Evolutionary conservation across 495 filamentous ascomycete species (phyloP), one percentile per base, ranked within the genome.

Genomic region (Aspergillus cristatus): DNA sequence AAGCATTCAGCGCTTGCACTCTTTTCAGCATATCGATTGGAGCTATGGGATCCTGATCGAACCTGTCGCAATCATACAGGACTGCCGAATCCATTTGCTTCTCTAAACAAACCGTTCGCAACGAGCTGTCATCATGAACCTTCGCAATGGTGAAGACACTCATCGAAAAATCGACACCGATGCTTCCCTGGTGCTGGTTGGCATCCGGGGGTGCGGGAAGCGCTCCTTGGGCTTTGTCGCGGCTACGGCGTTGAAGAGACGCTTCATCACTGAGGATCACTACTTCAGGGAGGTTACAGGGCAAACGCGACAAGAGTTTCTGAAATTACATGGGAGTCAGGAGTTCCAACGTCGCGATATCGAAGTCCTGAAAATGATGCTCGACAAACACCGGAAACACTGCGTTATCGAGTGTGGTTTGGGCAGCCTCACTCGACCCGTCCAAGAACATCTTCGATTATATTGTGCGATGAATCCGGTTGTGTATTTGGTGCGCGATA

Each of bases 201-300:
- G 85, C 24, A 77, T 84, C 35, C 78, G 82, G 6, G 84, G 85
- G 7, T 78, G 79, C 26, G 84, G 84, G 13, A 89, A 89, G 59
- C 75, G 82, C 16, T 86, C 81, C 0, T 63, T 91, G 7, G 84
- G 81, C 7, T 82, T 91, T 45, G 80, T 91, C 38, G 84, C 81
- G 11, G 83, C 84, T 5, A 81, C 81, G 1, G 75, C 81, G 42
- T 72, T 86, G 18, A 78, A 78, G 32, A 75, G 83, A 13, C 76
- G 79, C 18, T 76, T 91, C 7, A 76, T 88, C 34, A 86, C 84
- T 14, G 76, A 79, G 46, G 84, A 91, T 50, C 71, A 82, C 50
- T 79, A 74, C 37, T 91, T 91, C 46, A 73, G 79, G 40, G 74
- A 85, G 40, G 59, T 68, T 0, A 86, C 82, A 0, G 82, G 84